phyloP scores from a whole-genome alignment of 2,329 filamentous ascomycete genomes.

The Paecilomyces sp. region DNA sequence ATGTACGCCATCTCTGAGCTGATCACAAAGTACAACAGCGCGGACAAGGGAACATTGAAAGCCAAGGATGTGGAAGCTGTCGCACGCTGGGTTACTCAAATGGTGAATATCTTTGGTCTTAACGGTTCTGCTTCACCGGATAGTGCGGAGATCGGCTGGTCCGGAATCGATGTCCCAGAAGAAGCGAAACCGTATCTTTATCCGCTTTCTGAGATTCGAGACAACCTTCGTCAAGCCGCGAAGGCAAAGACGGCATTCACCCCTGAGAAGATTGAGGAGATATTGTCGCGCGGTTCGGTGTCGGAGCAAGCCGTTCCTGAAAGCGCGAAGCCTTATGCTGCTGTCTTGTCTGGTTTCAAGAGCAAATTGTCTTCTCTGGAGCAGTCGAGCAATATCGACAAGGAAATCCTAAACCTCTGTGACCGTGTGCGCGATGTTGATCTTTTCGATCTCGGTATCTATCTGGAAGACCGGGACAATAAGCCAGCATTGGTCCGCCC shows the following conservation, averaged over 20 bases:
- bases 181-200: slow-evolving; percentile 55
- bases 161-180: slow-evolving; percentile 56
- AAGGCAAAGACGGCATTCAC: slow-evolving; percentile 41
- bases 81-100: slow-evolving; percentile 73
- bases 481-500: slow-evolving; percentile 67
- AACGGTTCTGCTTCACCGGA: slow-evolving; percentile 33
- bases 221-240: slow-evolving; percentile 51
- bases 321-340: slow-evolving; percentile 38
- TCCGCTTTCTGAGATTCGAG: slow-evolving; percentile 50
- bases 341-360: slow-evolving; percentile 39
- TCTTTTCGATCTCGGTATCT: slow-evolving; percentile 75
- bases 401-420: slow-evolving; percentile 67
- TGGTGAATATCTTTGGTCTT: slow-evolving; percentile 79
- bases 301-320: slow-evolving; percentile 16
- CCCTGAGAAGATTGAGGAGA: slow-evolving; percentile 28
- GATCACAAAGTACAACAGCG: slow-evolving; percentile 67
- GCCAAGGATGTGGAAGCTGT: slow-evolving; percentile 45
- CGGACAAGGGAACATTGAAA: slow-evolving; percentile 39
- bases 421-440: slow-evolving; percentile 75
- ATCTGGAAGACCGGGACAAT: slow-evolving; percentile 71
- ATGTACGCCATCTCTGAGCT: slow-evolving; percentile 74
- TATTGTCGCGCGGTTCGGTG: slow-evolving; percentile 23
- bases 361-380: slow-evolving; percentile 30
- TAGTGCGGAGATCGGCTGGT: slow-evolving; percentile 52
- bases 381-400: slow-evolving; percentile 50